Conservation (phyloP, 345 rosid genomes). For the Eutrema yunnanense region DNA sequence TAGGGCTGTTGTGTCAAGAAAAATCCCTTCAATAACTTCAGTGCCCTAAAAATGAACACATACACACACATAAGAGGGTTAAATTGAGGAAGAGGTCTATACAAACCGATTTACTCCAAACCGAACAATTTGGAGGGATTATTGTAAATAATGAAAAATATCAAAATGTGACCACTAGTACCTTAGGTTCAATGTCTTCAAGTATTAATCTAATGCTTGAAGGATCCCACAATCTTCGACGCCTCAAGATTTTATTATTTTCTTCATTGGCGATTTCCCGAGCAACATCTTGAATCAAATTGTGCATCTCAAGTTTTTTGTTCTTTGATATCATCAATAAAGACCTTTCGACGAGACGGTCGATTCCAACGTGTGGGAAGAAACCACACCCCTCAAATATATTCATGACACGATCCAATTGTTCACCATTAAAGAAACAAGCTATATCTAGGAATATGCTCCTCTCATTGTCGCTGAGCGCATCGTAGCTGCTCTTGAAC, state of each 20-base stretch:
- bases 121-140: no score
- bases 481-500: conserved; percentile 25
- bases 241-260: neutral
- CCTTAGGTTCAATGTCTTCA: neutral
- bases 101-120: neutral
- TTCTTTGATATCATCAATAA: neutral
- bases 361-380: conserved; percentile 20
- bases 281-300: conserved; percentile 19
- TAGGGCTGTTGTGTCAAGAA: neutral
- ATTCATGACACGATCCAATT: neutral
- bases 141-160: neutral
- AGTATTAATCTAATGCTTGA: neutral
- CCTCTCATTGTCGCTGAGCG: conserved; percentile 16
- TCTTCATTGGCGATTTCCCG: neutral
- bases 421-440: conserved; percentile 22
- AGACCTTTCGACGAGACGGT: conserved; percentile 14
- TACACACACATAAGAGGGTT: neutral
- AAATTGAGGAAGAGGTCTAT: neutral
- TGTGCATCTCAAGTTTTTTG: conserved; percentile 10
- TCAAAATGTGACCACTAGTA: neutral
- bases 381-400: conserved; percentile 25
- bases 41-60: conserved; percentile 7
- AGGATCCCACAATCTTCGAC: conserved; percentile 5
- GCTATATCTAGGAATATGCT: conserved; percentile 28
- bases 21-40: conserved; percentile 22